Evolutionary conservation across 148 eudicot species (phyloP).

Genomic region (Vaccinium myrtillus): DNA sequence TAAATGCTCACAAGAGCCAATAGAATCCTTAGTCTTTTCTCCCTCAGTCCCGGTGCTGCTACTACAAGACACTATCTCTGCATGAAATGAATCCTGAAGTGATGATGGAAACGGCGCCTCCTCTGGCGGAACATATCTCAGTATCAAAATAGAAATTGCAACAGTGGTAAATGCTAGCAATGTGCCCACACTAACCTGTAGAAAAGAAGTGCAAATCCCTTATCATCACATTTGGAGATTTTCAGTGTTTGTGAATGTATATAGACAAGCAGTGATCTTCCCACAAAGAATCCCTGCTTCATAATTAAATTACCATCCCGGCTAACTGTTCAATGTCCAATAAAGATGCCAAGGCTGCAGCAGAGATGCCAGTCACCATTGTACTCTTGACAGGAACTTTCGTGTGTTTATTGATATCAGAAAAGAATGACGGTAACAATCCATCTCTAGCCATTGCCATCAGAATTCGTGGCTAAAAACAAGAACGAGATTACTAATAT

Average conservation of each 20-base stretch:
- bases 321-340: constrained; percentile 93
- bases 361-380: constrained; percentile 60
- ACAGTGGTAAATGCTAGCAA: constrained; percentile 60
- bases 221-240: background rate
- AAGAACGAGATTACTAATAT: background rate
- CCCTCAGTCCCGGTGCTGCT: constrained; percentile 14
- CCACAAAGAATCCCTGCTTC: background rate
- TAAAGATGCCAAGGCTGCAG: constrained; percentile 69
- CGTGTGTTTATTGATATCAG: constrained; percentile 65
- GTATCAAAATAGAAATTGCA: constrained; percentile 49
- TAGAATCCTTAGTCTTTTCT: constrained; percentile 27
- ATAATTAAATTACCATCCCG: constrained; percentile 68
- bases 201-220: constrained; percentile 12
- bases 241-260: no score
- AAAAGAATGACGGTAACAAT: constrained; percentile 83
- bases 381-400: constrained; percentile 96
- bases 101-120: constrained; percentile 44
- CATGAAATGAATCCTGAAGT: constrained; percentile 34
- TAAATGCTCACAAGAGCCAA: constrained; percentile 19
- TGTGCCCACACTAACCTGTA: constrained; percentile 74
- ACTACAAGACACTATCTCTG: constrained; percentile 31
- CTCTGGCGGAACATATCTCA: constrained; percentile 59
- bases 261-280: background rate
- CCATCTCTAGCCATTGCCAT: constrained; percentile 99
- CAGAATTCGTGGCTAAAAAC: constrained; percentile 77